Evolutionary conservation across 2,329 filamentous ascomycete species (phyloP).

Genomic region (Fusarium sp.): DNA sequence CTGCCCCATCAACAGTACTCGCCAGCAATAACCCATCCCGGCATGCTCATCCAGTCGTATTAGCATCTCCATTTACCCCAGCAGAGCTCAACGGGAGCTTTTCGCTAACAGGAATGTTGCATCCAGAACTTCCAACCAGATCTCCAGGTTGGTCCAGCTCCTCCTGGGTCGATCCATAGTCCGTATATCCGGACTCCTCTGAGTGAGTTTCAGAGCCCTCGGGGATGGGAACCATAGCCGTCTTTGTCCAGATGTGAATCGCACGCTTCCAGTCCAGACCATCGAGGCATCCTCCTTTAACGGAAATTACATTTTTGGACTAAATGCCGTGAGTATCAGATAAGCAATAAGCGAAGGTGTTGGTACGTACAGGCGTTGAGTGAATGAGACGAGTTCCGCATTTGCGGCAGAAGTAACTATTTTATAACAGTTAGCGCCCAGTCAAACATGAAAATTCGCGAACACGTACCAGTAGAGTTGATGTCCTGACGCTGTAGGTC

Average conservation of each 20-base stretch:
- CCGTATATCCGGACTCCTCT: conserved; percentile 60
- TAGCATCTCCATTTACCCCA: conserved; percentile 15
- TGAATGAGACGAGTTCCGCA: conserved; percentile 76
- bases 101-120: conserved; percentile 11
- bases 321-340: conserved; percentile 40
- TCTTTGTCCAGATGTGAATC: conserved; percentile 75
- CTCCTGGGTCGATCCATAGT: conserved; percentile 58
- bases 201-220: conserved; percentile 69
- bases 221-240: conserved; percentile 75
- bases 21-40: background rate
- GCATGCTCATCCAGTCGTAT: background rate
- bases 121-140: conserved; percentile 51
- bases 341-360: background rate
- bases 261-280: conserved; percentile 70
- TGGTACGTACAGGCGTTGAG: conserved; percentile 61
- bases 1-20: background rate
- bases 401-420: conserved; percentile 72
- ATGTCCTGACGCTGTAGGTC: conserved; percentile 67
- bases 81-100: background rate
- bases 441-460: background rate
- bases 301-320: conserved; percentile 69
- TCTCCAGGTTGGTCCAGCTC: conserved; percentile 59
- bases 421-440: conserved; percentile 5
- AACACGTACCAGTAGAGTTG: conserved; percentile 65
- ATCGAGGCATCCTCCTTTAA: conserved; percentile 75